Conservation (phyloP, 768 basidiomycete genomes). For the Lactarius sp. region DNA sequence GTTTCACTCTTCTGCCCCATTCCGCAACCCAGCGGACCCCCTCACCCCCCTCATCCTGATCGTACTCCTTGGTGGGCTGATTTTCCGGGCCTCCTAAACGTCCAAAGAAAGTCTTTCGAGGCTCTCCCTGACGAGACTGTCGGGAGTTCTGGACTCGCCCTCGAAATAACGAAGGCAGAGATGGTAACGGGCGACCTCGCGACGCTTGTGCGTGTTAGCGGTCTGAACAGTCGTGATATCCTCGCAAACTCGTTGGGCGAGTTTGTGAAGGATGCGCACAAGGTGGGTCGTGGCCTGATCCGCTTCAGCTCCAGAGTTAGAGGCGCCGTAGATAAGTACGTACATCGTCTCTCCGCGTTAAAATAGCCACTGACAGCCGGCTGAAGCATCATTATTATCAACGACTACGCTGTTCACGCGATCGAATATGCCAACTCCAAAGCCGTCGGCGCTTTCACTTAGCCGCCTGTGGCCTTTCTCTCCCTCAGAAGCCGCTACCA, state of each 20-base stretch:
- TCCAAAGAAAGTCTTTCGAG: constrained; percentile 59
- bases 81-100: constrained; percentile 54
- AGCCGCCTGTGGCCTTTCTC: constrained; percentile 32
- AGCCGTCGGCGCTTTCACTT: constrained; percentile 29
- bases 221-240: constrained; percentile 52
- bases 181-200: constrained; percentile 69
- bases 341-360: constrained; percentile 3
- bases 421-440: constrained; percentile 41
- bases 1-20: constrained; percentile 44
- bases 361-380: background rate
- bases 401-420: constrained; percentile 59
- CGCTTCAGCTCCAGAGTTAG: constrained; percentile 61
- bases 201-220: constrained; percentile 56
- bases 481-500: constrained; percentile 31
- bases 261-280: constrained; percentile 60
- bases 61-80: constrained; percentile 45
- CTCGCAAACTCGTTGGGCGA: constrained; percentile 47
- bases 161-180: constrained; percentile 71
- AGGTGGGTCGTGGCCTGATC: constrained; percentile 53
- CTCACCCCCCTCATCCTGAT: background rate
- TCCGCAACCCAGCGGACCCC: constrained; percentile 19
- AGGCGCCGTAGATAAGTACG: constrained; percentile 70
- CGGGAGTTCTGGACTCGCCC: constrained; percentile 53
- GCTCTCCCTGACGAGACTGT: constrained; percentile 55
- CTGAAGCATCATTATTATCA: constrained; percentile 63